Evolutionary conservation across 305 asterid genomes (phyloP).

Genomic region (Petunia hybrid): DNA sequence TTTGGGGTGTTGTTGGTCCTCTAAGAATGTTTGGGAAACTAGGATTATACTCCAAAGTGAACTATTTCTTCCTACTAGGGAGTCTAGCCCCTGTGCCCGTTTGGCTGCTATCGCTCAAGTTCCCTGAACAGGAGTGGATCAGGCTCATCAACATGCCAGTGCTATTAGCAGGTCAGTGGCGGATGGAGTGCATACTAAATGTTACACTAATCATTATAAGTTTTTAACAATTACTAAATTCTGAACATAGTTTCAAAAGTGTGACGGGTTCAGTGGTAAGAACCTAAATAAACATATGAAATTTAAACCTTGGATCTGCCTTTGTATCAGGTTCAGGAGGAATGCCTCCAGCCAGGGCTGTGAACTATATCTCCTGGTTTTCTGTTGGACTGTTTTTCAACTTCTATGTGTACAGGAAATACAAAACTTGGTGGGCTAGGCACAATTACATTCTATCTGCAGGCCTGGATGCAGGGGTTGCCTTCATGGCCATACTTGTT

Average conservation of each 20-base stretch:
- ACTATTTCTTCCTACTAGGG: constrained; percentile 76
- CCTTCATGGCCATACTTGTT: constrained; percentile 62
- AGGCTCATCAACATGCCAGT: constrained; percentile 57
- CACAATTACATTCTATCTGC: constrained; percentile 67
- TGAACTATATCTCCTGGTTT: constrained; percentile 61
- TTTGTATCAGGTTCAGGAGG: constrained; percentile 45
- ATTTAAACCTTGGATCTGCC: background rate
- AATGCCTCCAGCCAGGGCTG: constrained; percentile 61
- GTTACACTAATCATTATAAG: too few species aligned
- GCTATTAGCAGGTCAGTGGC: constrained; percentile 38
- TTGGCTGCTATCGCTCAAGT: constrained; percentile 57
- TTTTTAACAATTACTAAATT: too few species aligned
- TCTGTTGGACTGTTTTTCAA: constrained; percentile 63
- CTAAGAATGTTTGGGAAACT: constrained; percentile 70
- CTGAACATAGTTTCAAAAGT: too few species aligned
- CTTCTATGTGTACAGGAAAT: constrained; percentile 51
- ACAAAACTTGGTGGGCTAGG: constrained; percentile 73
- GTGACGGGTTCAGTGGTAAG: too few species aligned
- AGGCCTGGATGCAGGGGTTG: constrained; percentile 68
- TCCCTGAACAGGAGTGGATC: constrained; percentile 68
- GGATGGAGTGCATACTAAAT: too few species aligned
- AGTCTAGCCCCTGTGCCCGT: constrained; percentile 60
- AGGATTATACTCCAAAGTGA: constrained; percentile 64
- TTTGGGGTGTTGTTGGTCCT: constrained; percentile 87
- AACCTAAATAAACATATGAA: too few species aligned